Conservation (phyloP, 1,284 basidiomycete genomes). For the Papiliotrema nemorosa region DNA sequence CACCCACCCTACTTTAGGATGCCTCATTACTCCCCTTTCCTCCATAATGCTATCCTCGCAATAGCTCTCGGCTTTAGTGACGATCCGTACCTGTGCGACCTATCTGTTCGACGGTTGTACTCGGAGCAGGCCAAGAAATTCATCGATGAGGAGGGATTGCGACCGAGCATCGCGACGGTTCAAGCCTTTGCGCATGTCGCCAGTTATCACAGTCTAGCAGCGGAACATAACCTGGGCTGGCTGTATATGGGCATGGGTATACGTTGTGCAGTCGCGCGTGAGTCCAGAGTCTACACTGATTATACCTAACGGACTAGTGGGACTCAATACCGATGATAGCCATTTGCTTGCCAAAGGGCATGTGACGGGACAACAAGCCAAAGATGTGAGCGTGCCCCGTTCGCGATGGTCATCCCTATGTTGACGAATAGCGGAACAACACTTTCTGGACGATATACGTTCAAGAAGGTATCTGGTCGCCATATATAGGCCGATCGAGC, state of each 20-base stretch:
- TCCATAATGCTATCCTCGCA: slow-evolving; percentile 64
- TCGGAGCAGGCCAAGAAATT: slow-evolving; percentile 58
- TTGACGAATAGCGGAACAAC: slow-evolving; percentile 1
- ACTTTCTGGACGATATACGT: slow-evolving; percentile 6
- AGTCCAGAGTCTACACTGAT: slow-evolving; percentile 5
- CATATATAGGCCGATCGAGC: slow-evolving; percentile 5
- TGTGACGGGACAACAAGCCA: neutral
- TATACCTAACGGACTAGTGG: neutral
- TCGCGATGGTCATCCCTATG: neutral
- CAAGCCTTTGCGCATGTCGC: slow-evolving; percentile 59
- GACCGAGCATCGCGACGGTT: slow-evolving; percentile 59
- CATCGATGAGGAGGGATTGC: slow-evolving; percentile 59
- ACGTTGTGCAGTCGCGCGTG: slow-evolving; percentile 23
- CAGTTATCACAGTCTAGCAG: slow-evolving; percentile 57
- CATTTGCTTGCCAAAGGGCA: neutral
- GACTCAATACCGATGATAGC: neutral
- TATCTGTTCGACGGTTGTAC: slow-evolving; percentile 54
- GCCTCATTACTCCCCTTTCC: slow-evolving; percentile 64
- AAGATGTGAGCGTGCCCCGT: neutral
- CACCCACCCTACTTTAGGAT: slow-evolving; percentile 44
- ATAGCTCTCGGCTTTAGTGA: slow-evolving; percentile 61
- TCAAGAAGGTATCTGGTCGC: slow-evolving; percentile 7
- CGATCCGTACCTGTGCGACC: slow-evolving; percentile 54
- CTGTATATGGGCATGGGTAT: slow-evolving; percentile 28
- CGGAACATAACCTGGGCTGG: slow-evolving; percentile 32